Evolutionary conservation across 805 yeast species (phyloP).

Genomic region (Metschnikowia cubensis): DNA sequence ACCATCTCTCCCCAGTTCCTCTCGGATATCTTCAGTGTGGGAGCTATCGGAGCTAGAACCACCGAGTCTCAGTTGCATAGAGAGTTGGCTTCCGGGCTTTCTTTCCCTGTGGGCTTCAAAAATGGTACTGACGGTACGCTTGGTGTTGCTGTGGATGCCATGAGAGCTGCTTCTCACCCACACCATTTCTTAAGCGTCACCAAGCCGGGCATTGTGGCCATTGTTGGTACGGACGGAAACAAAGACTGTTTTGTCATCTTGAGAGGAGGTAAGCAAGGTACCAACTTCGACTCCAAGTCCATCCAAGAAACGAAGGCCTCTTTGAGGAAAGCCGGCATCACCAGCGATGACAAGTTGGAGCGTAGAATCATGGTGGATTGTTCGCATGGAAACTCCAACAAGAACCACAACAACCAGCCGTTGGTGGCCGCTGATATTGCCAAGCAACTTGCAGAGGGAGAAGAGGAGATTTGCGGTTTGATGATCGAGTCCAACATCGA

Average conservation of each 20-base stretch:
- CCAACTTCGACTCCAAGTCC: slow-evolving; percentile 84
- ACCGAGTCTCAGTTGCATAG: slow-evolving; percentile 98
- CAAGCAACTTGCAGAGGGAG: slow-evolving; percentile 78
- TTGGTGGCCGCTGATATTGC: slow-evolving; percentile 81
- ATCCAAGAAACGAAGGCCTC: slow-evolving; percentile 70
- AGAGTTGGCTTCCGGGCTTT: slow-evolving; percentile 93
- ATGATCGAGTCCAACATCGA: slow-evolving; percentile 93
- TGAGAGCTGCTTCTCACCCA: slow-evolving; percentile 82
- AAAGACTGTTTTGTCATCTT: slow-evolving; percentile 89
- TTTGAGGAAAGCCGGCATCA: slow-evolving; percentile 44
- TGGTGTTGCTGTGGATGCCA: slow-evolving; percentile 91
- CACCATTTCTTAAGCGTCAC: slow-evolving; percentile 98
- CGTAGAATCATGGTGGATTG: slow-evolving; percentile 86
- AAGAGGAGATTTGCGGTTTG: slow-evolving; percentile 77
- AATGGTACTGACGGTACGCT: slow-evolving; percentile 97
- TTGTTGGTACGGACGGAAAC: slow-evolving; percentile 94
- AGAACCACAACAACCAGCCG: slow-evolving; percentile 94
- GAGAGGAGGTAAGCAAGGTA: slow-evolving; percentile 93
- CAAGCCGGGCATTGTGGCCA: slow-evolving; percentile 94
- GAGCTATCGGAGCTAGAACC: slow-evolving; percentile 99
- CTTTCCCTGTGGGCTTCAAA: slow-evolving; percentile 99
- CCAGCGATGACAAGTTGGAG: slow-evolving; percentile 44
- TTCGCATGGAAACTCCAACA: slow-evolving; percentile 95
- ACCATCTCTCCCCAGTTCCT: slow-evolving; percentile 96
- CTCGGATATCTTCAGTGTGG: slow-evolving; percentile 85